A percentile compares a stretch with the other conserved stretches of the same genome.
These are phyloP conservation scores for Tuber borchii DNA, from an alignment of 495 filamentous ascomycete genomes.

Conservation along the genomic window DNA sequence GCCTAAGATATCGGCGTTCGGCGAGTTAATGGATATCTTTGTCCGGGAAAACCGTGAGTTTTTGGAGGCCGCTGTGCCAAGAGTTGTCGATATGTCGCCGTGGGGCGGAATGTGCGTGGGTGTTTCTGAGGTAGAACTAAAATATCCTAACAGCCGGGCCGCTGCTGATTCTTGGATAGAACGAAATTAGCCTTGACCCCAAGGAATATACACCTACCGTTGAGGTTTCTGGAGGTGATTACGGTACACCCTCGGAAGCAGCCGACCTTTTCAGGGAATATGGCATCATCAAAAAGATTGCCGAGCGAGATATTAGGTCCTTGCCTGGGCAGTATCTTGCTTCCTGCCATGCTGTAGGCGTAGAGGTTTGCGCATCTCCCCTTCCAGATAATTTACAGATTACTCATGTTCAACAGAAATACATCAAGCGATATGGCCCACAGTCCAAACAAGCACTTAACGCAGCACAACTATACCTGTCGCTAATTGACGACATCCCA, in stretches of 20 bases:
- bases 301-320: background rate
- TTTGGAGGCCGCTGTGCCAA: slow-evolving; percentile 2
- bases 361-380: background rate
- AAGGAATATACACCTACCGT: background rate
- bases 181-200: slow-evolving; percentile 1
- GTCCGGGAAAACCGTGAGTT: background rate
- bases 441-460: slow-evolving; percentile 23
- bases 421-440: slow-evolving; percentile 30
- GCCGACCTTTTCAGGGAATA: background rate
- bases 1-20: background rate
- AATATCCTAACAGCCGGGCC: background rate
- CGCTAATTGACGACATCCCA: slow-evolving; percentile 20
- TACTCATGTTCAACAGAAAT: slow-evolving; percentile 6
- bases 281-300: background rate
- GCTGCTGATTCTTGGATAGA: background rate
- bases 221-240: background rate
- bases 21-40: background rate
- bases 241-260: background rate
- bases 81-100: background rate
- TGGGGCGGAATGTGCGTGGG: background rate
- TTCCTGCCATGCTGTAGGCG: background rate
- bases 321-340: background rate
- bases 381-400: background rate
- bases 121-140: background rate
- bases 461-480: slow-evolving; percentile 29